These are phyloP conservation scores for Citrus sp. DNA, from an alignment of 345 rosid genomes.

Conservation along the genomic window DNA sequence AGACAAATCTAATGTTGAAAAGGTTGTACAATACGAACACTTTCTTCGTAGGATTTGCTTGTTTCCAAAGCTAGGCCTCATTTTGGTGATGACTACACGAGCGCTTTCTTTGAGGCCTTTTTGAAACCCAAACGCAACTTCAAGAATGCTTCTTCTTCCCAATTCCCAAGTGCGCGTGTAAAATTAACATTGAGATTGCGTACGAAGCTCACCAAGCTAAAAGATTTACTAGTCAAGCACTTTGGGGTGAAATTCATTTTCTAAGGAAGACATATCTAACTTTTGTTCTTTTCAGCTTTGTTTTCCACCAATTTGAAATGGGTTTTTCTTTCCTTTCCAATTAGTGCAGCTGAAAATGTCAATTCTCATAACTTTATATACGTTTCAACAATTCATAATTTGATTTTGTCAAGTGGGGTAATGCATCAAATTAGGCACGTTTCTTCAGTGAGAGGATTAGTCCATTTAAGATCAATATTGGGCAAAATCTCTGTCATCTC, in stretches of 20 bases:
- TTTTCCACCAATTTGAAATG: neutral
- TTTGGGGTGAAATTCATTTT: neutral
- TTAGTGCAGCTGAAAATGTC: neutral
- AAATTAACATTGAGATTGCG: neutral
- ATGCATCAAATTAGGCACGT: neutral
- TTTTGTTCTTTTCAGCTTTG: neutral
- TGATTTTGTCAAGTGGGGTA: neutral
- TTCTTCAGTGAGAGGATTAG: neutral
- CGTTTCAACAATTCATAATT: neutral
- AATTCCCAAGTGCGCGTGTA: slow-evolving; percentile 1
- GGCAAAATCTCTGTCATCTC: neutral
- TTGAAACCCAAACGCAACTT: neutral
- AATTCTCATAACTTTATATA: neutral
- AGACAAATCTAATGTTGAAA: neutral
- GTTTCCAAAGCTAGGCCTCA: slow-evolving; percentile 10
- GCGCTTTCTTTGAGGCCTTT: neutral
- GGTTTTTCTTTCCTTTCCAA: neutral
- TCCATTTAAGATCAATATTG: neutral
- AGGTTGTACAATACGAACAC: neutral
- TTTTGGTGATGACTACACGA: neutral
- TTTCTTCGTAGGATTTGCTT: slow-evolving; percentile 6
- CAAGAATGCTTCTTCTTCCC: slow-evolving; percentile 14
- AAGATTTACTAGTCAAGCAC: slow-evolving; percentile 6
- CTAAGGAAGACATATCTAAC: neutral
- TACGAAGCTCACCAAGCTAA: neutral